Base-by-base conservation (phyloP, 495 filamentous ascomycete genomes). In the Pyrenopolyporus hunteri region DNA sequence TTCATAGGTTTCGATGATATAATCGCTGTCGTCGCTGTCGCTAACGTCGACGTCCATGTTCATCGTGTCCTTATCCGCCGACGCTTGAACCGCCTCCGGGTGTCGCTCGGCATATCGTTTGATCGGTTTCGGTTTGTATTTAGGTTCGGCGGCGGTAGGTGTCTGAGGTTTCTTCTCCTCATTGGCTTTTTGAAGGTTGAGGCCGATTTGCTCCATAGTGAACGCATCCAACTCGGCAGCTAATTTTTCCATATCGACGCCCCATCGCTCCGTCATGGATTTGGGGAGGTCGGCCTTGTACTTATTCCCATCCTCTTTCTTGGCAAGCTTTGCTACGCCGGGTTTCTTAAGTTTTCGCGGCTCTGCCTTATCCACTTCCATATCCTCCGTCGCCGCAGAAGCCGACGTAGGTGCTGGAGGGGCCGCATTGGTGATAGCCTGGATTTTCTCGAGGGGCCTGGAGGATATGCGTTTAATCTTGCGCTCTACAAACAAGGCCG, bases 1-100 rank as follows among this genome's bases (percentile, higher is more conserved):
- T 37, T 82, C 71, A 59, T 83, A 84, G 4, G 77, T 80, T 37
- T 84, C 82, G 19, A 80, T 66, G 17, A 84, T 71, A 56, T 83
- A 84, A 10, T 83, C 79, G 6, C 71, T 67, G 14, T 81, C 80
- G 54, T 80, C 76, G 6, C 74, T 75, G 2, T 73, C 69, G 33
- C 70, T 70, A 3, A 57, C 56, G 29, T 60, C 67, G 14, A 63
- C 72, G 13, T 74, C 67, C 16, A 64, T 64, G 35, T 72, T 71
- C 14, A 61, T 58, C 50, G 66, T 67, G 19, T 73, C 59, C 14
- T 49, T 32, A 11, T 72, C 73, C 29, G 49, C 57, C 20, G 51
- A 14, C 5, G 44, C 54, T 11, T 40, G 42, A 11, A 59, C 62
- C 16, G 46, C 22, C n/a, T 77, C 73, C 8, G 80, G 78, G 50